Evolutionary conservation across 2,329 filamentous ascomycete genomes (phyloP), one percentile per base, ranked within the genome.

Genomic region (Diaporthe amygdali): DNA sequence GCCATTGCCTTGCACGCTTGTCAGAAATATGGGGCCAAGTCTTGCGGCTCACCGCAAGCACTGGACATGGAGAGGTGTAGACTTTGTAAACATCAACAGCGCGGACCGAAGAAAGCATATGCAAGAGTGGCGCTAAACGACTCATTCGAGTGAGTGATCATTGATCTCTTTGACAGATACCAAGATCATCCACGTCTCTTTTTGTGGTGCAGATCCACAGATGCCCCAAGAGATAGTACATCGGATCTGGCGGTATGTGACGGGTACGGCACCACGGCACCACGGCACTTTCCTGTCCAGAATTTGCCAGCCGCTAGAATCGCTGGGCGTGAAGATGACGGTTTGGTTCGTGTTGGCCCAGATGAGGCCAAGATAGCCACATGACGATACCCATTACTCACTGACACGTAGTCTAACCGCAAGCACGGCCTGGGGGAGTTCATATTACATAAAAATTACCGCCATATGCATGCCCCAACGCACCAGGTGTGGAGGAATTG

Each of bases 341-440:
- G 52, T 22, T 12, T 27, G 59, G 59, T 64, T 37, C n/a, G 20
- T 34, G 59, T 64, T 64, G 59, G 59, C 44, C 4, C 59, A 49
- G 59, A 15, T 37, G 59, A 64, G 37, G 59, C 59, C 59, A 49
- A 64, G 59, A 32, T 64, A 64, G 59, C 59, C 59, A 64, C 59
- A 64, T 64, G 59, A 64, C 59, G 44, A 64, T 64, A 25, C 44
- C 44, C 59, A 64, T 64, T 64, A 64, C 59, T 64, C 59, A 64
- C 59, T 64, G 59, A 64, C 59, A 64, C 59, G 59, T 64, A 20
- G 59, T 64, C 59, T 12, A 64, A 49, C n/a, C 44, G 59, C 44
- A 64, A 64, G 59, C 44, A 64, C 59, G 59, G 59, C 30, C 59
- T 30, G 59, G 34, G 59, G 44, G 30, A 64, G n/a, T 64, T 64